These are phyloP conservation scores for Emergomyces orientalis DNA, from an alignment of 2,329 filamentous ascomycete genomes.

Conservation along the genomic window DNA sequence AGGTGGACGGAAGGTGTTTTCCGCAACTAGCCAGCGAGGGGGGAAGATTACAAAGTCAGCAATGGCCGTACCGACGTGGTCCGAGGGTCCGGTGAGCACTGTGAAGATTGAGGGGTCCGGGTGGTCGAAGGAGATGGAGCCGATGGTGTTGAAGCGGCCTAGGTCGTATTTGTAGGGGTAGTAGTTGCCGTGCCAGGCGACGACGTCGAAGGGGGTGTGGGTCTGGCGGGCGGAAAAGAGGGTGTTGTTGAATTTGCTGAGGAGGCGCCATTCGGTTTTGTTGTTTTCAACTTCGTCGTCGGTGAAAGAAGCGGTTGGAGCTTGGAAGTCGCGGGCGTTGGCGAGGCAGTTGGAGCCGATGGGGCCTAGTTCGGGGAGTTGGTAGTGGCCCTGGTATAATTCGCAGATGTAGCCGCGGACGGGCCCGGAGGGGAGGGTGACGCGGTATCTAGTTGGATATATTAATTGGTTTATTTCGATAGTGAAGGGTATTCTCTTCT, in stretches of 20 bases:
- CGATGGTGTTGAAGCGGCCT: conserved; percentile 65
- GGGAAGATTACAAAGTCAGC: conserved; percentile 59
- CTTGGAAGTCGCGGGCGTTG: conserved; percentile 66
- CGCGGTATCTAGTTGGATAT: conserved; percentile 47
- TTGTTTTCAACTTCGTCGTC: conserved; percentile 45
- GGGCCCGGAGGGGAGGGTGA: conserved; percentile 53
- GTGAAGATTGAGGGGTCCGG: conserved; percentile 72
- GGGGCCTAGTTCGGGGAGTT: conserved; percentile 61
- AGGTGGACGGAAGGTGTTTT: conserved; percentile 51
- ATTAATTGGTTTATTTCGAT: not conserved
- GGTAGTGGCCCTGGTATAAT: conserved; percentile 62
- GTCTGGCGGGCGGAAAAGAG: conserved; percentile 57
- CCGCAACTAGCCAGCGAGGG: conserved; percentile 53
- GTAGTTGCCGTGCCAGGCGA: conserved; percentile 73
- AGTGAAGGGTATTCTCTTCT: not conserved
- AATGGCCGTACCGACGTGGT: conserved; percentile 52
- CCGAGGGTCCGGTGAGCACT: conserved; percentile 50
- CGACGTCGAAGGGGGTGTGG: conserved; percentile 69
- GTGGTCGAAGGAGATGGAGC: conserved; percentile 64
- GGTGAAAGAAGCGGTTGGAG: conserved; percentile 59
- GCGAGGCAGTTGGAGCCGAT: conserved; percentile 68
- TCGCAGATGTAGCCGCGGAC: conserved; percentile 67
- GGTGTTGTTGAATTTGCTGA: conserved; percentile 55
- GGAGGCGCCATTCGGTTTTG: conserved; percentile 19
- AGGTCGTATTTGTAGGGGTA: conserved; percentile 77